Conservation (phyloP, 2,329 filamentous ascomycete genomes). For the Phoma herbarum region DNA sequence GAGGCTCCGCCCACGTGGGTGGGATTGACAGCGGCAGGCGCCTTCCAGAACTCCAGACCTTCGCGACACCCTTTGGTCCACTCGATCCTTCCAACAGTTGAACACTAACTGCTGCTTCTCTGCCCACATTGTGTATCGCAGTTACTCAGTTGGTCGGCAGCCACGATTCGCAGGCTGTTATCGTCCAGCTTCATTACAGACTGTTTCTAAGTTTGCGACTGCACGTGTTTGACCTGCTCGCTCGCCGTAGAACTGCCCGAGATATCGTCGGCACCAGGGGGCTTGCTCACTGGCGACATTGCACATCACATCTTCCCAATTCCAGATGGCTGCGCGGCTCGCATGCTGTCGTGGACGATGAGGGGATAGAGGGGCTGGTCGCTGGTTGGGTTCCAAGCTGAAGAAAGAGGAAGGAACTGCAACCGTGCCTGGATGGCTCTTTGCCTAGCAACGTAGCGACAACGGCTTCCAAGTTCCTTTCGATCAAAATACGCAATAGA, state of each 20-base stretch:
- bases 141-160: background rate
- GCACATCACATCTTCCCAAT: background rate
- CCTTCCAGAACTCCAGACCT: background rate
- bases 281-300: background rate
- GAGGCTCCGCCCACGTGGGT: background rate
- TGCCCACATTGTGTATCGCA: no score
- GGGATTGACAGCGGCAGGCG: conserved; percentile 9
- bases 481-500: background rate
- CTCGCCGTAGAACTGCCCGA: background rate
- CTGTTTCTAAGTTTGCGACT: background rate
- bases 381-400: background rate
- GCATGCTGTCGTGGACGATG: background rate
- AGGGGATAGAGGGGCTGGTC: background rate
- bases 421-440: background rate
- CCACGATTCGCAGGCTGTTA: background rate
- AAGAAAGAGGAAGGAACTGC: background rate
- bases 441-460: background rate
- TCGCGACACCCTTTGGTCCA: background rate
- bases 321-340: background rate
- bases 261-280: background rate
- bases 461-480: background rate
- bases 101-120: background rate
- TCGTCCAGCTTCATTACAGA: background rate
- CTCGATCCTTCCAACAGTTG: background rate
- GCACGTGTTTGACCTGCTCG: background rate